Conservation (phyloP, 768 basidiomycete species). For the Tremella mesenterica region DNA sequence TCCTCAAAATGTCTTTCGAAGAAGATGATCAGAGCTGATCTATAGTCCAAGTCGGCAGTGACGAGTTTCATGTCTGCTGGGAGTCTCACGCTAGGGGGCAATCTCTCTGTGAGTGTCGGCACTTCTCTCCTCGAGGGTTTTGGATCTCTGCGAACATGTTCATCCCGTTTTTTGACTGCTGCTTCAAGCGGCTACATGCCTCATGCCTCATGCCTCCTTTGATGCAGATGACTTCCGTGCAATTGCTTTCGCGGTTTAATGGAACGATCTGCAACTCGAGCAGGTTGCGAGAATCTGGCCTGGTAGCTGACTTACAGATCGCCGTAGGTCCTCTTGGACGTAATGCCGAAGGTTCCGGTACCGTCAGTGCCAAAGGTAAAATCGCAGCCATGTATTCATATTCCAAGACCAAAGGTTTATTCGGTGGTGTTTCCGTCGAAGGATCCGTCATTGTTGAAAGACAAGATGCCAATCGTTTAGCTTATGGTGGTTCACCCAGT, state of each 20-base stretch:
- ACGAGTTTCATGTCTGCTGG: constrained; percentile 93
- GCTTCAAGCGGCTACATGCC: too few relatives aligned
- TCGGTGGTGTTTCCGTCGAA: constrained; percentile 72
- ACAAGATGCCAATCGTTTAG: constrained; percentile 80
- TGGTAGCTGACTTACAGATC: constrained; percentile 19
- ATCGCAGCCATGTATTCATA: constrained; percentile 76
- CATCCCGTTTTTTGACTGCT: too few relatives aligned
- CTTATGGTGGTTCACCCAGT: constrained; percentile 63
- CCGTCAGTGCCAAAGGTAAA: constrained; percentile 73
- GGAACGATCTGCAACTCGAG: too few relatives aligned
- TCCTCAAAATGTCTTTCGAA: background rate
- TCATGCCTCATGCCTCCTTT: too few relatives aligned
- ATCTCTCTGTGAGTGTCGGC: constrained; percentile 54
- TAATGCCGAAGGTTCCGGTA: constrained; percentile 77
- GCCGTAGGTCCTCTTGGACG: constrained; percentile 85
- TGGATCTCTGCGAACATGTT: background rate
- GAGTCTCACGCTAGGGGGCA: constrained; percentile 79
- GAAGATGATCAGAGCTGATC: background rate
- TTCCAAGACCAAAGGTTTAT: constrained; percentile 77
- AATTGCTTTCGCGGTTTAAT: too few relatives aligned
- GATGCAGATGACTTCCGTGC: too few relatives aligned
- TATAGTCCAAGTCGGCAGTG: constrained; percentile 44
- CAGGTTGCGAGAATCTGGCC: background rate
- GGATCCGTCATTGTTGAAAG: constrained; percentile 88
- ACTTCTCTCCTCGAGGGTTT: background rate